phyloP scores from a whole-genome alignment of 2,329 filamentous ascomycete genomes.

The Aspergillus fumigatiaffinis region DNA sequence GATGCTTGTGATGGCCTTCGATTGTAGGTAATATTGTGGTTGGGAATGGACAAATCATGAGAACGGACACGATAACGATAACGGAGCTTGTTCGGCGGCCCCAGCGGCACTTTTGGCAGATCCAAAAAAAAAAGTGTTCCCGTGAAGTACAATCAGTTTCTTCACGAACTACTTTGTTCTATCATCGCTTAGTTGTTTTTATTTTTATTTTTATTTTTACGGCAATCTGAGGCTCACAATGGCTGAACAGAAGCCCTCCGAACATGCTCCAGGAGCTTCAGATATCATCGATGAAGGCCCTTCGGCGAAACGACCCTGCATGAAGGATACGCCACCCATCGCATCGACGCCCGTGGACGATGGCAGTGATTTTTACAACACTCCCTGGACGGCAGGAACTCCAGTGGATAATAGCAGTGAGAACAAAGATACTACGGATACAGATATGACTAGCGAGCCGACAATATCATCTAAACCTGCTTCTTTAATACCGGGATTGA shows the following conservation, averaged over 20 bases:
- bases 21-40: background rate
- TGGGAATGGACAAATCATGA: background rate
- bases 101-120: slow-evolving; percentile 24
- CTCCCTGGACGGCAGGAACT: slow-evolving; percentile 29
- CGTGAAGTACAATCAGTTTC: slow-evolving; percentile 3
- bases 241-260: slow-evolving; percentile 18
- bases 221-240: slow-evolving; percentile 16
- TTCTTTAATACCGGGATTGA: slow-evolving; percentile 35
- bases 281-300: slow-evolving; percentile 16
- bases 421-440: slow-evolving; percentile 1
- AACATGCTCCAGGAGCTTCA: slow-evolving; percentile 11
- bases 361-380: slow-evolving; percentile 43
- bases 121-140: slow-evolving; percentile 24
- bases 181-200: background rate
- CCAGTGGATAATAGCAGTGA: slow-evolving; percentile 16
- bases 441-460: slow-evolving; percentile 10
- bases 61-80: slow-evolving; percentile 25
- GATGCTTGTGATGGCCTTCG: background rate
- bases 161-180: slow-evolving; percentile 8
- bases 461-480: slow-evolving; percentile 14
- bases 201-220: background rate
- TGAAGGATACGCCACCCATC: slow-evolving; percentile 28
- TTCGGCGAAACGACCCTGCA: slow-evolving; percentile 24
- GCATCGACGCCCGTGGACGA: slow-evolving; percentile 31
- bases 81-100: slow-evolving; percentile 23